Percentiles rank a stretch among this genome's conserved stretches.
These are phyloP conservation scores for Colletotrichum tofieldiae DNA, from an alignment of 2,329 filamentous ascomycete species.

Conservation along the genomic window DNA sequence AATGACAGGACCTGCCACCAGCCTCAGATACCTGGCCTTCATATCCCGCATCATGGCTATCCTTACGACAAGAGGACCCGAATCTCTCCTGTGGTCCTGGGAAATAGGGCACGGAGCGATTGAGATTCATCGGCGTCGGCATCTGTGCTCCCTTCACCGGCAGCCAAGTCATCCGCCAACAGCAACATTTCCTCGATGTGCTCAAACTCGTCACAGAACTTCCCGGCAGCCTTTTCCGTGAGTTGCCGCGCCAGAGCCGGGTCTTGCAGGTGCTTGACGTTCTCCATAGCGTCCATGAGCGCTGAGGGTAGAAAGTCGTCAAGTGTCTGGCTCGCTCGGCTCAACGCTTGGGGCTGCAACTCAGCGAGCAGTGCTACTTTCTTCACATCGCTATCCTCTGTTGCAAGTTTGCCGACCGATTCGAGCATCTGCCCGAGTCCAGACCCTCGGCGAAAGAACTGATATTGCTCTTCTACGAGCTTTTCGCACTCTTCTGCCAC, in stretches of 20 bases:
- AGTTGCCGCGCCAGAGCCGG: constrained; percentile 80
- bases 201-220: constrained; percentile 89
- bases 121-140: constrained; percentile 49
- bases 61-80: constrained; percentile 70
- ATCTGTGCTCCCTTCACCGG: constrained; percentile 46
- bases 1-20: too few relatives aligned
- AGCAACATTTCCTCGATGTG: constrained; percentile 67
- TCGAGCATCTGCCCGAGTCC: constrained; percentile 78
- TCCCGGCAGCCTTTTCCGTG: constrained; percentile 86
- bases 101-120: constrained; percentile 65
- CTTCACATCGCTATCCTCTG: constrained; percentile 60
- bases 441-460: constrained; percentile 82
- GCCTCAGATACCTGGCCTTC: neutral
- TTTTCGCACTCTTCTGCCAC: constrained; percentile 70
- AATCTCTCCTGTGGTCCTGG: constrained; percentile 73
- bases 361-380: constrained; percentile 60
- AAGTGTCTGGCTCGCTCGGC: constrained; percentile 79
- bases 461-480: constrained; percentile 78
- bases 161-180: constrained; percentile 56
- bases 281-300: constrained; percentile 90
- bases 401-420: constrained; percentile 62
- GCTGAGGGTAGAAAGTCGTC: constrained; percentile 95
- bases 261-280: constrained; percentile 81
- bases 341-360: constrained; percentile 73
- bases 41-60: neutral